Evolutionary conservation across 768 basidiomycete species (phyloP).

Genomic region (Hericium alpestre): DNA sequence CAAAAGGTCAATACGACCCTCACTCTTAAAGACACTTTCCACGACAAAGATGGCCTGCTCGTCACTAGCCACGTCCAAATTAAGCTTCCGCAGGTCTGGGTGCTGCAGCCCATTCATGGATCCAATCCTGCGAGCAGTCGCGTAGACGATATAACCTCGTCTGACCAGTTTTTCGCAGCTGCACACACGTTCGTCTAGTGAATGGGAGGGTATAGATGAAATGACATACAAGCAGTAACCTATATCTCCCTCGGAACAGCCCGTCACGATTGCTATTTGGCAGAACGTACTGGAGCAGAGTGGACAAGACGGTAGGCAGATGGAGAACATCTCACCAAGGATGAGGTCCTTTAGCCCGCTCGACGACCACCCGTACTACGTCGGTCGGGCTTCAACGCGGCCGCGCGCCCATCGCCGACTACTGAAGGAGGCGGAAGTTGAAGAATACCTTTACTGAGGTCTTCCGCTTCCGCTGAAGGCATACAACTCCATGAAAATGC

Average conservation of each 20-base stretch:
- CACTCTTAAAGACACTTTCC: constrained; percentile 36
- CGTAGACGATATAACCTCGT: constrained; percentile 64
- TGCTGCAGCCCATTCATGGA: constrained; percentile 46
- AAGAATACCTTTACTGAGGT: too few relatives aligned
- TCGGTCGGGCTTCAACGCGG: too few relatives aligned
- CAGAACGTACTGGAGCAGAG: too few relatives aligned
- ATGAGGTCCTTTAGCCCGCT: too few relatives aligned
- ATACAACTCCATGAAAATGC: too few relatives aligned
- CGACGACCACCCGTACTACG: too few relatives aligned
- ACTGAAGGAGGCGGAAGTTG: too few relatives aligned
- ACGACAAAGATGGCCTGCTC: constrained; percentile 25
- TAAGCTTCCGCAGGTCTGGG: constrained; percentile 33
- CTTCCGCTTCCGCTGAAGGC: too few relatives aligned
- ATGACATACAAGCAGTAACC: constrained; percentile 47
- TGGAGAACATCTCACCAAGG: too few relatives aligned
- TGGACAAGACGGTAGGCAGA: too few relatives aligned
- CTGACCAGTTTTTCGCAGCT: constrained; percentile 62
- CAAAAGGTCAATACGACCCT: constrained; percentile 59
- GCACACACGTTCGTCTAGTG: neutral
- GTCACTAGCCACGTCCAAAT: constrained; percentile 47
- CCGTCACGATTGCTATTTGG: constrained; percentile 36
- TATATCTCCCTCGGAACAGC: constrained; percentile 64
- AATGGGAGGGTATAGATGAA: neutral
- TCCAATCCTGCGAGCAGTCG: constrained; percentile 56
- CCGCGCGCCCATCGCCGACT: too few relatives aligned